Evolutionary conservation across 768 basidiomycete genomes (phyloP).

Genomic region (Termitomyces heimii): DNA sequence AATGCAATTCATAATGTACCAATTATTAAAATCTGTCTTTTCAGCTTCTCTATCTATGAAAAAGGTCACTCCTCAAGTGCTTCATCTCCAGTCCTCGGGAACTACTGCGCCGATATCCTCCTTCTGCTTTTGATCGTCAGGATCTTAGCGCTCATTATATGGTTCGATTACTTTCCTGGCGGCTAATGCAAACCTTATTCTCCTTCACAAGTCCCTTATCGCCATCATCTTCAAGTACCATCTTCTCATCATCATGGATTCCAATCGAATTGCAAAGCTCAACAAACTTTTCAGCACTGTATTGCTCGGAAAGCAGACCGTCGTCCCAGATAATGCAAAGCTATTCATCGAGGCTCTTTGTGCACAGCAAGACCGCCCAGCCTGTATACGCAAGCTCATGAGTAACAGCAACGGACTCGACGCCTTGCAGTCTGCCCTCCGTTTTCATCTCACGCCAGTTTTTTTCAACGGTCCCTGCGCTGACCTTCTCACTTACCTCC

Average conservation of each 20-base stretch:
- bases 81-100: no score
- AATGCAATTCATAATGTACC: no score
- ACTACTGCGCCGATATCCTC: no score
- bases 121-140: no score
- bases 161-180: background rate
- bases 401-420: background rate
- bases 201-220: background rate
- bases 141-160: background rate
- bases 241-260: background rate
- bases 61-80: no score
- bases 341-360: conserved; percentile 8
- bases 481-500: background rate
- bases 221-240: background rate
- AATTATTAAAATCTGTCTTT: no score
- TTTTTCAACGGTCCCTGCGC: background rate
- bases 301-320: background rate
- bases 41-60: no score
- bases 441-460: background rate
- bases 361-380: background rate
- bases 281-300: background rate
- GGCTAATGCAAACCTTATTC: background rate
- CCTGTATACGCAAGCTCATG: background rate
- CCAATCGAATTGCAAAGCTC: background rate
- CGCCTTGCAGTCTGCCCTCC: background rate
- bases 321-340: background rate